These are phyloP conservation scores for Boletellus ananas DNA, from an alignment of 768 basidiomycete genomes.

Conservation along the genomic window DNA sequence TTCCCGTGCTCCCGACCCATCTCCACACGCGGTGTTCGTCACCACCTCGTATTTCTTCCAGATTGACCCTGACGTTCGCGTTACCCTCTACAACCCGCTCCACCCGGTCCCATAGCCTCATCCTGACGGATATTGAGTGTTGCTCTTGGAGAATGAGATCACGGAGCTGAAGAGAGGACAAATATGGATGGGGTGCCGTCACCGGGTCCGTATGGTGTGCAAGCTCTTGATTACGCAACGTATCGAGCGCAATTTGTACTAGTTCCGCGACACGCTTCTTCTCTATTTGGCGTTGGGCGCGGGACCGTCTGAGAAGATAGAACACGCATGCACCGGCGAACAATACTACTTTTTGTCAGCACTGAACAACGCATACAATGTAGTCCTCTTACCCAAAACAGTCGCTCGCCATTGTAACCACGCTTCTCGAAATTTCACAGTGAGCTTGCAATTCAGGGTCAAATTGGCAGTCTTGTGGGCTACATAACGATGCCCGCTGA, in stretches of 20 bases:
- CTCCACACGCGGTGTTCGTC: conserved; percentile 90
- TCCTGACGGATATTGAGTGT: conserved; percentile 63
- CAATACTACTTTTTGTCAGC: conserved; percentile 28
- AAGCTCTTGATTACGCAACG: conserved; percentile 77
- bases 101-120: conserved; percentile 76
- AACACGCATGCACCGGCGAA: conserved; percentile 14
- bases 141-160: conserved; percentile 82
- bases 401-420: conserved; percentile 69
- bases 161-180: conserved; percentile 84
- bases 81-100: conserved; percentile 86
- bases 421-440: conserved; percentile 58
- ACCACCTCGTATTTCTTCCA: conserved; percentile 80
- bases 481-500: conserved; percentile 68
- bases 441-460: conserved; percentile 61
- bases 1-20: conserved; percentile 67
- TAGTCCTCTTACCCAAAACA: conserved; percentile 50
- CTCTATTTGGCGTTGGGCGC: conserved; percentile 54
- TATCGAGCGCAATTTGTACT: conserved; percentile 76
- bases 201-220: conserved; percentile 81
- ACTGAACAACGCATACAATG: conserved; percentile 6
- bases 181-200: conserved; percentile 65
- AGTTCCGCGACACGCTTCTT: conserved; percentile 64
- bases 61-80: conserved; percentile 80
- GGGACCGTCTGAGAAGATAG: conserved; percentile 26
- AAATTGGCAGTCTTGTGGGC: conserved; percentile 70